A percentile compares a stretch with the other conserved stretches of the same genome.
Conservation (phyloP, 2,329 filamentous ascomycete species). For the Penicillium sp. region DNA sequence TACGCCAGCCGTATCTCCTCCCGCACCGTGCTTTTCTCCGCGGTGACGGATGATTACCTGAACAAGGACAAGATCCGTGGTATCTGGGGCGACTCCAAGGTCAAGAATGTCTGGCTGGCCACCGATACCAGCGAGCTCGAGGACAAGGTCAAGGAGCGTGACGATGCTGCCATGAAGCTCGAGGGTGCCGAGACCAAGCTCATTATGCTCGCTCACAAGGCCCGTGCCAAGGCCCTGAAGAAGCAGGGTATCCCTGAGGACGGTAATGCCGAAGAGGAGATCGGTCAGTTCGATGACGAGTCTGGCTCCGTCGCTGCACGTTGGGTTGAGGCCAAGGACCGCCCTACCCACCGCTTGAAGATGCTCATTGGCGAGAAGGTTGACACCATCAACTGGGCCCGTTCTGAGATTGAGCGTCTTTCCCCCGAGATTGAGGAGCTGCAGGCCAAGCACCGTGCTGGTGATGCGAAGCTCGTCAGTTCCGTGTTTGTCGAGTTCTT, state of each 20-base stretch:
- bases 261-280: slow-evolving; percentile 39
- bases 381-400: slow-evolving; percentile 89
- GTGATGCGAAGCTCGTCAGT: slow-evolving; percentile 65
- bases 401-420: slow-evolving; percentile 72
- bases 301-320: slow-evolving; percentile 69
- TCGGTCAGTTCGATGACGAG: slow-evolving; percentile 61
- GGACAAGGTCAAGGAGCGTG: slow-evolving; percentile 76
- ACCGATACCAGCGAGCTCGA: slow-evolving; percentile 75
- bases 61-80: slow-evolving; percentile 73
- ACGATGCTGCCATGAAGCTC: slow-evolving; percentile 75
- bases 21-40: slow-evolving; percentile 83
- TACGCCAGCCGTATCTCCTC: slow-evolving; percentile 86
- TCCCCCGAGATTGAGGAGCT: slow-evolving; percentile 68
- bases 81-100: slow-evolving; percentile 74
- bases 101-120: slow-evolving; percentile 81
- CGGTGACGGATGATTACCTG: slow-evolving; percentile 76
- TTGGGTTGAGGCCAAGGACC: slow-evolving; percentile 71
- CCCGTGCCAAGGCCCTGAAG: slow-evolving; percentile 66
- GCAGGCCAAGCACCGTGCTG: slow-evolving; percentile 65
- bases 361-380: slow-evolving; percentile 79
- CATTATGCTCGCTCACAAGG: slow-evolving; percentile 73
- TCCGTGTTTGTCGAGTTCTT: slow-evolving; percentile 91
- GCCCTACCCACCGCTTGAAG: slow-evolving; percentile 74
- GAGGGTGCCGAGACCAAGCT: slow-evolving; percentile 86
- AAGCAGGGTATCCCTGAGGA: slow-evolving; percentile 50